Evolutionary conservation across 129 eudicot species (phyloP), one percentile per base, ranked within the genome.

Genomic region (Calendula officinalis): DNA sequence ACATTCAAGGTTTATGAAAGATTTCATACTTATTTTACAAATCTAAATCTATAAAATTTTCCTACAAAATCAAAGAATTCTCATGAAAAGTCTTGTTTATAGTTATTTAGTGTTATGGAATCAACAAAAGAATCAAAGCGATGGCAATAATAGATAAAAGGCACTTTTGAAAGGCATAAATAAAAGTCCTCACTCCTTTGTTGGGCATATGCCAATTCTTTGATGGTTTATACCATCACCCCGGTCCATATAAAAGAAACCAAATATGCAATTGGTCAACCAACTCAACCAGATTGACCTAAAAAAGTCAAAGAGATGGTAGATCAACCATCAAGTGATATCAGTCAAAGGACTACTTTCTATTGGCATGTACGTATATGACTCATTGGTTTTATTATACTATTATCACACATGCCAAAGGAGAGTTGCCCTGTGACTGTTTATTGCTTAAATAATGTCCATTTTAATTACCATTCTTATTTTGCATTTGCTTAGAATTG

Each of bases 331-430:
- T 50, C 46, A 58, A 67, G 74, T 69, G 43, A 60, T 67, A 81
- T 36, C 63, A 78, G 71, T 84, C 49, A 67, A 62, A 71, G 87
- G 87, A 80, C 87, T 71, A 72, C 79, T 71, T 82, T 84, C 71
- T 46, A 9, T 81, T 84, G 91, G 91, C 91, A 81, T 74, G 80
- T 47, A 22, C 11, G 39, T 42, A n/a, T 7, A 12, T 34, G 17
- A 42, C 6, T 11, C 30, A 22, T 37, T 37, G 2, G 40, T 52
- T 5, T 9, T 37, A 6, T 56, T 16, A 40, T 17, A 32, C 56
- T 60, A n/a, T n/a, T n/a, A n/a, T n/a, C n/a, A n/a, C n/a, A n/a
- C n/a, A 75, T 67, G 88, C 81, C 88, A 82, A 78, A 78, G 84
- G 81, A 82, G 88, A 82, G 84, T 82, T 82, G 88, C 78, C 88